phyloP scores from a whole-genome alignment of 768 basidiomycete species.

The Naematelia encephala region DNA sequence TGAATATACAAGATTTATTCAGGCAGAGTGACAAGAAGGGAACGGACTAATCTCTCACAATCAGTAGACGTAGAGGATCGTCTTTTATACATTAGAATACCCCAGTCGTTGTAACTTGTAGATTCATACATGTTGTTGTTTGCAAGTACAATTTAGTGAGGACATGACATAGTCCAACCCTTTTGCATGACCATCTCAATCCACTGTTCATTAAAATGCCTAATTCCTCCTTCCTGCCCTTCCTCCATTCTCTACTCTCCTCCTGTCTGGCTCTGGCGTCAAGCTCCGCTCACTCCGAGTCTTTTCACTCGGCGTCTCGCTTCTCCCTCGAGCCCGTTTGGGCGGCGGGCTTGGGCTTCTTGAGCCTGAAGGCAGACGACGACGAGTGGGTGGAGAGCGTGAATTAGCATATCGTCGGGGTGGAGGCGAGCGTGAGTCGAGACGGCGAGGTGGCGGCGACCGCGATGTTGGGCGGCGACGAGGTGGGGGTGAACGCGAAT shows the following conservation, averaged over 20 bases:
- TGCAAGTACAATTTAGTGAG: neutral
- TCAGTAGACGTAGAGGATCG: too few relatives aligned
- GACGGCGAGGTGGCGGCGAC: constrained; percentile 10
- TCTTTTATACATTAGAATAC: neutral
- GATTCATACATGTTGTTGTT: neutral
- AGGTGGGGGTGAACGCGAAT: constrained; percentile 3
- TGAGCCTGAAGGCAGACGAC: constrained; percentile 16
- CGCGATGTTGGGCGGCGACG: constrained; percentile 6
- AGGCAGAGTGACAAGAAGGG: neutral
- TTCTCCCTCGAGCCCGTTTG: constrained; percentile 15
- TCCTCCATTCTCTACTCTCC: constrained; percentile 22
- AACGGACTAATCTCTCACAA: too few relatives aligned
- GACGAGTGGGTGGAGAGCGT: constrained; percentile 10
- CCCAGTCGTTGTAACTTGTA: neutral
- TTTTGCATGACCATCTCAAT: neutral
- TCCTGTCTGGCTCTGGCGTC: constrained; percentile 32
- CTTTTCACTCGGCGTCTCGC: constrained; percentile 12
- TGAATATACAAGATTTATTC: constrained; percentile 17
- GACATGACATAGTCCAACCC: neutral
- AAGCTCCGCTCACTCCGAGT: constrained; percentile 36
- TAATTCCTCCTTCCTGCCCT: neutral
- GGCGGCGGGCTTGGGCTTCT: constrained; percentile 16
- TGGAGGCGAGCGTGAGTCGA: constrained; percentile 1
- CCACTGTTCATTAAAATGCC: neutral
- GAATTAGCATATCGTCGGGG: constrained; percentile 7